A percentile compares a stretch with the other conserved stretches of the same genome.
These are phyloP conservation scores for Ustilago tritici DNA, from an alignment of 1,284 basidiomycete species.

Conservation along the genomic window DNA sequence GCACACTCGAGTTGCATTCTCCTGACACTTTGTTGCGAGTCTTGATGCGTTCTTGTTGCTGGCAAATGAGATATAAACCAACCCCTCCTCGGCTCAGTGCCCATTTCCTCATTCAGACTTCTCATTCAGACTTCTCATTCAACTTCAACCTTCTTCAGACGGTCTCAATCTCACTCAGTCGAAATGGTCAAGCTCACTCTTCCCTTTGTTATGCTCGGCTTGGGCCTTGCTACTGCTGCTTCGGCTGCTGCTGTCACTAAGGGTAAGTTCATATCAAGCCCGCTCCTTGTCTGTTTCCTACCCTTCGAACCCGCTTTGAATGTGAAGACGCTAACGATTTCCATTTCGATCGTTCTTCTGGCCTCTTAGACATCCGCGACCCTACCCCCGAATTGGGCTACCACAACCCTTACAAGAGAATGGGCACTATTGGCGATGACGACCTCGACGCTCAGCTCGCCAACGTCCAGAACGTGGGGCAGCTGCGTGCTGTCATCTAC, in stretches of 20 bases:
- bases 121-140: no score
- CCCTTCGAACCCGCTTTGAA: no score
- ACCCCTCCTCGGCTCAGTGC: no score
- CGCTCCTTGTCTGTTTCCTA: background rate
- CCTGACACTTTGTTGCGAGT: no score
- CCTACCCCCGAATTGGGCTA: accelerated
- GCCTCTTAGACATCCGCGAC: no score
- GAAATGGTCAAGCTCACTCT: slow-evolving; percentile 10
- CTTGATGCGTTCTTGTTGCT: no score
- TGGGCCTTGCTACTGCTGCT: background rate
- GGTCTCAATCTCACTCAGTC: background rate
- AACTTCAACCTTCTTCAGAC: background rate
- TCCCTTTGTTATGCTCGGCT: background rate
- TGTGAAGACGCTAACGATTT: no score
- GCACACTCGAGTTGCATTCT: no score
- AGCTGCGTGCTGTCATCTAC: background rate
- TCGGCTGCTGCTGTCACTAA: background rate
- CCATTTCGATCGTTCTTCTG: no score
- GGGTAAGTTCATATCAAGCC: background rate
- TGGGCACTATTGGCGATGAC: background rate
- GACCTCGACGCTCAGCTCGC: background rate
- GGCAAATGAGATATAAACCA: no score
- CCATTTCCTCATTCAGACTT: background rate
- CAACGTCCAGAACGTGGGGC: background rate
- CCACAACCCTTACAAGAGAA: no score